Conservation (phyloP, 2,329 filamentous ascomycete species). For the Zarea fungicola region DNA sequence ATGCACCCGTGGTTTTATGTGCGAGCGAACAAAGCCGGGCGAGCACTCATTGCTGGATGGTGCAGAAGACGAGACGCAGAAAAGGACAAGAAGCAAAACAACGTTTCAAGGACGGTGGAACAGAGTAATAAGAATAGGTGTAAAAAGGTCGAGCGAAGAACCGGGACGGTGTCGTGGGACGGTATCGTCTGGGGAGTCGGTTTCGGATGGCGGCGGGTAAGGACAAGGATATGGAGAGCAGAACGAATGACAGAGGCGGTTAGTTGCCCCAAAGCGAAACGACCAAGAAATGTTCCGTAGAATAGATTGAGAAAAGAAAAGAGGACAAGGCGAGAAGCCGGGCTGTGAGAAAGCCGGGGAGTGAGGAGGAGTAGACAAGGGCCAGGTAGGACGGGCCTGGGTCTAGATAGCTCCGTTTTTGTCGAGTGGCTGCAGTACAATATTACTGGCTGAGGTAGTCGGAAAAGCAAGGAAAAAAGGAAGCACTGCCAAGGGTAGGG, state of each 20-base stretch:
- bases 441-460: not conserved
- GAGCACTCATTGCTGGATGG: not conserved
- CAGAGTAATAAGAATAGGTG: not conserved
- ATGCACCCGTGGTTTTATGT: constrained; percentile 1
- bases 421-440: not conserved
- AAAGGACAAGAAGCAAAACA: not conserved
- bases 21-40: not conserved
- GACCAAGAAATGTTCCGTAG: not conserved
- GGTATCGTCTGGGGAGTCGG: too few relatives aligned
- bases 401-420: not conserved
- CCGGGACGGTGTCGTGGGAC: too few relatives aligned
- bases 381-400: not conserved
- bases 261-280: too few relatives aligned
- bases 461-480: not conserved
- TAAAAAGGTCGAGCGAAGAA: constrained; percentile 2
- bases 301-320: not conserved
- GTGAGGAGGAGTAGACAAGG: not conserved
- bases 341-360: not conserved
- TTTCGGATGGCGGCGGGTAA: too few relatives aligned
- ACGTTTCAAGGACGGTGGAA: too few relatives aligned
- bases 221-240: not conserved
- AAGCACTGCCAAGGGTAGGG: not conserved
- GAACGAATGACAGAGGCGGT: not conserved
- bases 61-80: not conserved
- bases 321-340: not conserved